Evolutionary conservation across 164 flowering plant species (phyloP).

Genomic region (Protea cynaroides): DNA sequence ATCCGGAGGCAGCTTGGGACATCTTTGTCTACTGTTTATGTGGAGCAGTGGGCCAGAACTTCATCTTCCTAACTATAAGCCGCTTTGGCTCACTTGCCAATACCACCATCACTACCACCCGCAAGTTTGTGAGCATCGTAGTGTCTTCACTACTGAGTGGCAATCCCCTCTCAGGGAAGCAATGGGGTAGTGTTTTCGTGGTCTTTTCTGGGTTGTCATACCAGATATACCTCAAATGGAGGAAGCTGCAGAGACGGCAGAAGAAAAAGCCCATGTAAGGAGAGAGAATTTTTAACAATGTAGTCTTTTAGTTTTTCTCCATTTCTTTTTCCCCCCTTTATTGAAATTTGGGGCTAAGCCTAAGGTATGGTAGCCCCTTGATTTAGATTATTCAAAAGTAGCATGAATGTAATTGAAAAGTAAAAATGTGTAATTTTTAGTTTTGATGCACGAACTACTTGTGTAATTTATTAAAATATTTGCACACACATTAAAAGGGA

Average conservation of each 20-base stretch:
- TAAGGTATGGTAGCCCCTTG: slow-evolving; percentile 7
- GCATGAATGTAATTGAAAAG: slow-evolving; percentile 10
- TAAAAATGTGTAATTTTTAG: not conserved
- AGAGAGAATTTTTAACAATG: slow-evolving; percentile 6
- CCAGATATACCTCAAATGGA: slow-evolving; percentile 94
- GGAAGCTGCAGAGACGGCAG: slow-evolving; percentile 54
- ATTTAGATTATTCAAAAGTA: not conserved
- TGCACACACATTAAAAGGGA: too few species aligned
- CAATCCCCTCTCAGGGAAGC: slow-evolving; percentile 83
- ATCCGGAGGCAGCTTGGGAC: slow-evolving; percentile 99
- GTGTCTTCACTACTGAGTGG: slow-evolving; percentile 90
- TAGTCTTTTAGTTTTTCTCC: not conserved
- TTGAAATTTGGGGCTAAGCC: slow-evolving; percentile 10
- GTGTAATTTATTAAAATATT: too few species aligned
- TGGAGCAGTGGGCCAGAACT: slow-evolving; percentile 98
- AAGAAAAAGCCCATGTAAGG: slow-evolving; percentile 57
- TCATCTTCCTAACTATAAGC: slow-evolving; percentile 92
- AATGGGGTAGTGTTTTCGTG: slow-evolving; percentile 88
- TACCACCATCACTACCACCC: slow-evolving; percentile 97
- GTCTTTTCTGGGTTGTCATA: slow-evolving; percentile 92
- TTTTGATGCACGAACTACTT: slow-evolving; percentile 6
- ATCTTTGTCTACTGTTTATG: slow-evolving; percentile 83
- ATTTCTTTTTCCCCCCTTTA: not conserved
- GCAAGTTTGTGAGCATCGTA: slow-evolving; percentile 96
- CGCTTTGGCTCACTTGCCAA: slow-evolving; percentile 92